Base-by-base conservation (phyloP, 768 basidiomycete genomes). In the Rhizopogon sp. region DNA sequence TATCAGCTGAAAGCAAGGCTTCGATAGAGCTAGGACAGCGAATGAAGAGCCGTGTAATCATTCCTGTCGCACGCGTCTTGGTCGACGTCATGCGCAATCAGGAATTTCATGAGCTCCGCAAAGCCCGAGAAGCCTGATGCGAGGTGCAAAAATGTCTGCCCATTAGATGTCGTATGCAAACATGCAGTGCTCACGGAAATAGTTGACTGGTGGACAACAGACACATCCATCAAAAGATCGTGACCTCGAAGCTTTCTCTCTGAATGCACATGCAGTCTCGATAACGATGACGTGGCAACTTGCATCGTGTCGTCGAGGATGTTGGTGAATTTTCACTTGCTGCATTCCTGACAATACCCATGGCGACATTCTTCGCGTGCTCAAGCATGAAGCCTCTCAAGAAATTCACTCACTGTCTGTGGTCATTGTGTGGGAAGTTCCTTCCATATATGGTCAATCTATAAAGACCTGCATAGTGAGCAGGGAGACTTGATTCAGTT, bases 11-110 rank as follows among this genome's bases (percentile, higher is more conserved):
- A 81, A 79, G 68, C 90, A 93, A 10, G 79, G 76, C 51, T 75
- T 73, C 14, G 88, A 84, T 20, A 79, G 79, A 6, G 74, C 75
- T 35, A 95, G 70, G 0, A 83, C 86, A 16, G 94, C 90, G 63
- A 95, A 70, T 95, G 90, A 35, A 98, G 72, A 0, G 97, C 83
- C 0, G 95, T 98, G 66, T 80, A 93, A 13, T 97, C 96, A 68
- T 93, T 96, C 46, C 81, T 77, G 69, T 99, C 97, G 46, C 91
- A 83, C 13, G 78, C 79, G 65, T 98, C 93, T 51, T 93, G 60
- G 65, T 94, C 91, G 39, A 87, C 84, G 6, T 79, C 82, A 53
- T 81, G 88, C 4, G 75, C 70, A 54, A 96, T 72, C 55, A 99
- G 76, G 72, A 90, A 91, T 43, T 74, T 64, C 16, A 85, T 79